phyloP scores from a whole-genome alignment of 306 rosid species.

The Rosa lucieae region DNA sequence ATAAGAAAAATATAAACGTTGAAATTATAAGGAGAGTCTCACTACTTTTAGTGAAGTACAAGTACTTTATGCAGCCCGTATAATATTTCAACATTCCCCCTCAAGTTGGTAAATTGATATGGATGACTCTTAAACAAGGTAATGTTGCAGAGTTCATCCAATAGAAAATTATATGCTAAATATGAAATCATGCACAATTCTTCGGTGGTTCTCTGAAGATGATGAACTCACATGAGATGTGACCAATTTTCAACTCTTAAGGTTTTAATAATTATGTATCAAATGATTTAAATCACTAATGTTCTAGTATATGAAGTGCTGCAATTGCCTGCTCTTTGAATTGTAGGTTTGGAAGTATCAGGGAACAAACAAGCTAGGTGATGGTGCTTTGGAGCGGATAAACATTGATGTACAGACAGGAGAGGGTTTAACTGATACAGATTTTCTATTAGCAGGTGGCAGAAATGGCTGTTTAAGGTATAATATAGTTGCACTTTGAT shows the following conservation, averaged over 20 bases:
- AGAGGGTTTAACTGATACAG: constrained; percentile 55
- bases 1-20: neutral
- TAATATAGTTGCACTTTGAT: constrained; percentile 1
- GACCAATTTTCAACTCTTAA: neutral
- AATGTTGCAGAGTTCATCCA: neutral
- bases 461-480: constrained; percentile 66
- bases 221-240: neutral
- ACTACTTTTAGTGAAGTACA: neutral
- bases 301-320: neutral
- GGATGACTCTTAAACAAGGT: neutral
- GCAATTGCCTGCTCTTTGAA: neutral
- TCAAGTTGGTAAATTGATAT: neutral
- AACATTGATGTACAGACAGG: constrained; percentile 46
- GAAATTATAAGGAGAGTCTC: neutral
- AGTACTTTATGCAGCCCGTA: neutral
- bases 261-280: neutral
- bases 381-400: constrained; percentile 69
- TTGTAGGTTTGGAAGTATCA: constrained; percentile 79
- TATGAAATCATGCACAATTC: neutral
- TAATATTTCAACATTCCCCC: neutral
- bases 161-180: neutral
- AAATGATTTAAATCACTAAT: neutral
- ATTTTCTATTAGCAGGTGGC: constrained; percentile 62
- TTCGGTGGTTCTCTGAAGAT: neutral
- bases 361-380: constrained; percentile 45